phyloP scores from a whole-genome alignment of 768 basidiomycete species.

The Clitopilus passeckerianus region DNA sequence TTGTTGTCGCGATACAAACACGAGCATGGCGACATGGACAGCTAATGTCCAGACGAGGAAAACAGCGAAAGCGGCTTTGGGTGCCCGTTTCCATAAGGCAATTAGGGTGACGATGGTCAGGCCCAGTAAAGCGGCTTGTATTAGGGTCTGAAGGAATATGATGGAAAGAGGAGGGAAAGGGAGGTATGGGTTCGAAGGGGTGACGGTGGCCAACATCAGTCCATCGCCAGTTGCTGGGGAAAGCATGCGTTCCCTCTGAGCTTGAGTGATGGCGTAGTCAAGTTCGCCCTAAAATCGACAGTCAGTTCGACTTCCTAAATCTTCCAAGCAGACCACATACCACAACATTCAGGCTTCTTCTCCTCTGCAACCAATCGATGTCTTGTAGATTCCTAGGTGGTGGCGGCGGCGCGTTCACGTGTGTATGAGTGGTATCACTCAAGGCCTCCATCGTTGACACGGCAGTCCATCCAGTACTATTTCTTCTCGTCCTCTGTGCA shows the following conservation, averaged over 20 bases:
- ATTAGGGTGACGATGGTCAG: conserved; percentile 53
- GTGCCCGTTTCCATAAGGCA: conserved; percentile 53
- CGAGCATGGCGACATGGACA: conserved; percentile 52
- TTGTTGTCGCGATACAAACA: conserved; percentile 52
- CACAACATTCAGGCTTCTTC: conserved; percentile 66
- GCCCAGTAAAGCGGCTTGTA: conserved; percentile 56
- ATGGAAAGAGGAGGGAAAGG: conserved; percentile 30
- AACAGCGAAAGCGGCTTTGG: conserved; percentile 51
- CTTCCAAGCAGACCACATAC: conserved; percentile 33
- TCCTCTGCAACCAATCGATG: conserved; percentile 73
- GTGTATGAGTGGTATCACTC: conserved; percentile 2
- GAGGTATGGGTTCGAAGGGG: conserved; percentile 2
- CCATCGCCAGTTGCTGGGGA: conserved; percentile 51
- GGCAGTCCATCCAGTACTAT: conserved; percentile 25
- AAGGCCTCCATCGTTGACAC: conserved; percentile 1
- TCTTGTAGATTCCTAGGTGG: conserved; percentile 58
- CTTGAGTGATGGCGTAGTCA: conserved; percentile 61
- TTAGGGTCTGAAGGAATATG: conserved; percentile 40
- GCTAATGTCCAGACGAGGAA: conserved; percentile 58
- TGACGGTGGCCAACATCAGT: conserved; percentile 8
- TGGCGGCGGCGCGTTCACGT: conserved; percentile 14
- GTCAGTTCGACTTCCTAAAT: background rate
- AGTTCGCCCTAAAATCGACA: conserved; percentile 55
- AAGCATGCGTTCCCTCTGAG: conserved; percentile 41
- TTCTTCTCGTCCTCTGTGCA: conserved; percentile 22